Conservation (phyloP, 148 eudicot genomes). For the Fallopia convolvulus region DNA sequence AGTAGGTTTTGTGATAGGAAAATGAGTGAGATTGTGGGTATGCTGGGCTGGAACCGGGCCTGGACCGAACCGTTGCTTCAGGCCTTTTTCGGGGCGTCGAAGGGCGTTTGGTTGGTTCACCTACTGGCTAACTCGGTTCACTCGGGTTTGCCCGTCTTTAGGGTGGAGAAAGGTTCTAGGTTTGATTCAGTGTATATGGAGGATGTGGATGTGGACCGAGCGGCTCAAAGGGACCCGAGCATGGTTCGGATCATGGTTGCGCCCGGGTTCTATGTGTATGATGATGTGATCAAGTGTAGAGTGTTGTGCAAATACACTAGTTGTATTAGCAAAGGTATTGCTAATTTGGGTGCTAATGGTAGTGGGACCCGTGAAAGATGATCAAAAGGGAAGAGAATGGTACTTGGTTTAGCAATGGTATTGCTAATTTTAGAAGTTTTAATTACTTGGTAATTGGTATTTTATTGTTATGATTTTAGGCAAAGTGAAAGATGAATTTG, state of each 20-base stretch:
- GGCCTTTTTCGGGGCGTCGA: conserved; percentile 78
- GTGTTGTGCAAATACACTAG: conserved; percentile 68
- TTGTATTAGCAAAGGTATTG: conserved; percentile 16
- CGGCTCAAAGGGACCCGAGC: conserved; percentile 32
- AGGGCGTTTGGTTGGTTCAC: conserved; percentile 81
- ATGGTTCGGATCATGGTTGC: conserved; percentile 77
- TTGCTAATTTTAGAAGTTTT: neutral
- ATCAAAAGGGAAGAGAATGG: neutral
- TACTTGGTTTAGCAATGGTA: too few relatives aligned
- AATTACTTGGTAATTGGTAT: neutral
- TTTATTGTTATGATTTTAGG: neutral
- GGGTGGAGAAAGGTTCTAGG: conserved; percentile 54
- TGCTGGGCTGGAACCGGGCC: conserved; percentile 79
- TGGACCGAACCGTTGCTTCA: conserved; percentile 93
- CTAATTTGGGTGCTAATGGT: neutral
- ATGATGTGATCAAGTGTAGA: conserved; percentile 93
- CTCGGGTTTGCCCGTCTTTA: conserved; percentile 50
- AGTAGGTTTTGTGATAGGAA: conserved; percentile 85
- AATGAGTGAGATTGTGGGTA: conserved; percentile 81
- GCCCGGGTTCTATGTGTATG: conserved; percentile 89
- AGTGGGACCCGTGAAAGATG: conserved; percentile 8
- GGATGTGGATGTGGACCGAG: conserved; percentile 67
- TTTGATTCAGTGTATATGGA: conserved; percentile 91
- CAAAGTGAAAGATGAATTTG: neutral
- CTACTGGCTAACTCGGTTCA: conserved; percentile 82